phyloP scores from a whole-genome alignment of 768 basidiomycete genomes.

The Royoungia palumana region DNA sequence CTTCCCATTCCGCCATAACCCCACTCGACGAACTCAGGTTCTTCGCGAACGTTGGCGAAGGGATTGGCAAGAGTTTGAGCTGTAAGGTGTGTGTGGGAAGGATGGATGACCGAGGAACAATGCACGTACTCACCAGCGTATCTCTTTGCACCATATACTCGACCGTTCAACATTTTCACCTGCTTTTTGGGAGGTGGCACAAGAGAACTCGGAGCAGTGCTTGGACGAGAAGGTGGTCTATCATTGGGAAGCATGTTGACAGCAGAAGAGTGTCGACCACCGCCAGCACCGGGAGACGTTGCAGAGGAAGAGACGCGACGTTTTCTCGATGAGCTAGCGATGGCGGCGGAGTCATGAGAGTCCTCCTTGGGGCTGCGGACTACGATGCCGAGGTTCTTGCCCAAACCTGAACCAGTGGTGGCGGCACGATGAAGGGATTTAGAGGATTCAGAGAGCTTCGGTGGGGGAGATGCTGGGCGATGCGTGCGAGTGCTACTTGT shows the following conservation, averaged over 20 bases:
- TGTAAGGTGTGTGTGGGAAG: neutral
- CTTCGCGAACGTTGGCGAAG: constrained; percentile 60
- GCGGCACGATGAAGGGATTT: constrained; percentile 19
- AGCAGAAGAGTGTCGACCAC: constrained; percentile 26
- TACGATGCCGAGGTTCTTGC: neutral
- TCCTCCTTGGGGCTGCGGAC: constrained; percentile 5
- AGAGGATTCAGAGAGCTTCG: neutral
- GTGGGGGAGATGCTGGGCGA: constrained; percentile 16
- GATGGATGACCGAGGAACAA: neutral
- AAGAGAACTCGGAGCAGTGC: constrained; percentile 8
- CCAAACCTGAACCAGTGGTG: constrained; percentile 16
- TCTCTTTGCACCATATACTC: constrained; percentile 65
- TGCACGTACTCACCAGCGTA: constrained; percentile 18
- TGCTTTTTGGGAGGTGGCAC: constrained; percentile 26
- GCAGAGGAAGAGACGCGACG: constrained; percentile 26
- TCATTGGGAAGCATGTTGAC: constrained; percentile 4
- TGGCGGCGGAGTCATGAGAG: neutral
- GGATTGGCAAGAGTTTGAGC: constrained; percentile 46
- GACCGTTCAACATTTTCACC: constrained; percentile 77
- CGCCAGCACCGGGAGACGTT: constrained; percentile 22
- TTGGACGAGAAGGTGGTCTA: neutral
- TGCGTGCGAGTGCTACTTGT: neutral
- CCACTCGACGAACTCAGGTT: constrained; percentile 90
- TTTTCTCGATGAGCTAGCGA: constrained; percentile 6
- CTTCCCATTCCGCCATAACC: constrained; percentile 86